phyloP scores from a whole-genome alignment of 192 early-diverging fungal species.

The Coemansia sp. region DNA sequence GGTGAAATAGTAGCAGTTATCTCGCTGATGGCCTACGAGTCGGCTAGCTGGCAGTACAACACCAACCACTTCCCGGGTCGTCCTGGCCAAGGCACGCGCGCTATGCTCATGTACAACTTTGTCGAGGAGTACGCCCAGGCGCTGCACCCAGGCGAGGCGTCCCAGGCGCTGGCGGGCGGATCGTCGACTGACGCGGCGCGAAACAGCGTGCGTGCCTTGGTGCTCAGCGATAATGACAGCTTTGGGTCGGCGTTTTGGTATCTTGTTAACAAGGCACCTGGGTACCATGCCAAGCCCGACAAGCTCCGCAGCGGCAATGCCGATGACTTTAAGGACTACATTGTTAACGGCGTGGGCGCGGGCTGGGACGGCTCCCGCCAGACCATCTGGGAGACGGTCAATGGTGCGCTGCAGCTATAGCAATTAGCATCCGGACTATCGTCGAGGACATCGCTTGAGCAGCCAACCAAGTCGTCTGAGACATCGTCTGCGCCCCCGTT shows the following conservation, averaged over 20 bases:
- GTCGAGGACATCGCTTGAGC: neutral
- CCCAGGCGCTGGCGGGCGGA: constrained; percentile 4
- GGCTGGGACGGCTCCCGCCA: constrained; percentile 33
- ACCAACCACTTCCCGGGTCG: constrained; percentile 50
- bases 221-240: constrained; percentile 48
- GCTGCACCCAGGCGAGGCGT: constrained; percentile 17
- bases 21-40: constrained; percentile 52
- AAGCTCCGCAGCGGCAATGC: constrained; percentile 38
- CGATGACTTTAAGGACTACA: constrained; percentile 50
- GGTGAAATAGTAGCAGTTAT: constrained; percentile 43
- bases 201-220: constrained; percentile 37
- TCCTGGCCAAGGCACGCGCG: constrained; percentile 48
- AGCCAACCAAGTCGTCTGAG: neutral
- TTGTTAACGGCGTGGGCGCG: constrained; percentile 30
- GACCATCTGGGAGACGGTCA: constrained; percentile 30
- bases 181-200: neutral
- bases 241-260: constrained; percentile 57
- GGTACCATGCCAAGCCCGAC: constrained; percentile 16
- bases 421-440: neutral
- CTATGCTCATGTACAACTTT: constrained; percentile 56
- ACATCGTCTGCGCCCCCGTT: neutral
- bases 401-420: constrained; percentile 14
- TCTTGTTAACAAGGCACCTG: constrained; percentile 17
- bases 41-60: constrained; percentile 51
- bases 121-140: constrained; percentile 33